Evolutionary conservation across 371 early-diverging fungal species (phyloP).

Genomic region (Massospora cicadina): DNA sequence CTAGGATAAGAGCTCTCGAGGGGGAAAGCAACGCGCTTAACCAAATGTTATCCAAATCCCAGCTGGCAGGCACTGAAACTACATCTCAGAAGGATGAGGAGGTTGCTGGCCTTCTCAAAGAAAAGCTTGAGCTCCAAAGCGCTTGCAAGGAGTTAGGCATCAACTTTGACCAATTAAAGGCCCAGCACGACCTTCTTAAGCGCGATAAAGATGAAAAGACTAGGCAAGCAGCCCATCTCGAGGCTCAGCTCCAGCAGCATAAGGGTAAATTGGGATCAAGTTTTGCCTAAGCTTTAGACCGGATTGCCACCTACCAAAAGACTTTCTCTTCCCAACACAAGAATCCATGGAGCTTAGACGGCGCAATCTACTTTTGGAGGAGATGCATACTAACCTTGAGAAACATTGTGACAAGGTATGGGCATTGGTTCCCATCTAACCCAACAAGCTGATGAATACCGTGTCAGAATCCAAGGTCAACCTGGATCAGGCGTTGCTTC

Average conservation of each 20-base stretch:
- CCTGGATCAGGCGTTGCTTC: not conserved
- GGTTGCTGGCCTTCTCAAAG: not conserved
- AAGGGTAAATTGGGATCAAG: no score
- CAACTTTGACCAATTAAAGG: not conserved
- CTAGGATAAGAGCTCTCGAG: not conserved
- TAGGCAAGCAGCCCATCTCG: not conserved
- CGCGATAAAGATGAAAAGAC: not conserved
- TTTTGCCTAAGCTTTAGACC: no score
- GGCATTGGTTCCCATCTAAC: not conserved
- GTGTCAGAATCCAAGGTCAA: not conserved
- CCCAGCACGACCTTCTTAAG: not conserved
- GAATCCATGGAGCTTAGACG: not conserved
- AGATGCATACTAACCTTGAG: not conserved
- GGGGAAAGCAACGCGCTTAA: not conserved
- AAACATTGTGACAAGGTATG: not conserved
- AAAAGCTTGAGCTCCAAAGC: not conserved
- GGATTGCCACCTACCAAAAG: not conserved
- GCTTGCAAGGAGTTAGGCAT: not conserved
- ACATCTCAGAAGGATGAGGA: not conserved
- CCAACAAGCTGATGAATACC: not conserved
- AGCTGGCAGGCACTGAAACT: not conserved
- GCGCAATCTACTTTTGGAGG: not conserved
- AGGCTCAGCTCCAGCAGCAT: not conserved
- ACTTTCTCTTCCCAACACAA: no score
- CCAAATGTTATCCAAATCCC: not conserved